Evolutionary conservation across 2,329 filamentous ascomycete genomes (phyloP).

Genomic region (Volutella citrinella): DNA sequence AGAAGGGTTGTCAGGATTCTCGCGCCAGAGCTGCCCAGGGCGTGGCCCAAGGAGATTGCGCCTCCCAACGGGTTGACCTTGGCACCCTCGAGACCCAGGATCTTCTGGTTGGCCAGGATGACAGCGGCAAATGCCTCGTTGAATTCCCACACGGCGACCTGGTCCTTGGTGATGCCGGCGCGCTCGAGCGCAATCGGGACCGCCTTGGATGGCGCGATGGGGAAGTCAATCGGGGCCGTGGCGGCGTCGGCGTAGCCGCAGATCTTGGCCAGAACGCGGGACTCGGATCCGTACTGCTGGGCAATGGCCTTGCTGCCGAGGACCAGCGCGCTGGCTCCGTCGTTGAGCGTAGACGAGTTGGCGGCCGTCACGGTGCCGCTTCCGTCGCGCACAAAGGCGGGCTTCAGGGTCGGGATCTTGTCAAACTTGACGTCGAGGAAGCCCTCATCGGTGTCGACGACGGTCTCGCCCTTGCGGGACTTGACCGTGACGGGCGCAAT

Average conservation of each 20-base stretch:
- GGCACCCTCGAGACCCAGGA: constrained; percentile 74
- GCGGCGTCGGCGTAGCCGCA: constrained; percentile 86
- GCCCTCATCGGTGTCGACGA: constrained; percentile 83
- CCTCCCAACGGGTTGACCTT: constrained; percentile 86
- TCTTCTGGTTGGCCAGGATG: constrained; percentile 92
- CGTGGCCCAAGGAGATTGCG: constrained; percentile 88
- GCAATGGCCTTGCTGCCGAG: constrained; percentile 79
- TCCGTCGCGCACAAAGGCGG: constrained; percentile 83
- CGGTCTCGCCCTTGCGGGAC: constrained; percentile 75
- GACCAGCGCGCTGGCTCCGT: constrained; percentile 88
- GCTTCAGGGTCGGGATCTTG: constrained; percentile 82
- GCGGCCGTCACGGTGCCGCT: constrained; percentile 90
- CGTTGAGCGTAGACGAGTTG: constrained; percentile 91
- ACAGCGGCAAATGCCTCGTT: constrained; percentile 97
- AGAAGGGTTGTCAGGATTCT: constrained; percentile 86
- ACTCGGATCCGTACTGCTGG: constrained; percentile 72
- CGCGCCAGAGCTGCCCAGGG: constrained; percentile 88
- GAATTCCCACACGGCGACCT: constrained; percentile 96
- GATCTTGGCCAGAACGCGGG: constrained; percentile 82
- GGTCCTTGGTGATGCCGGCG: constrained; percentile 85
- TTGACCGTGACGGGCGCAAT: constrained; percentile 85
- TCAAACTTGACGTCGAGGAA: constrained; percentile 84
- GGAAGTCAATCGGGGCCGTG: constrained; percentile 89
- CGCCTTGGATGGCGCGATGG: constrained; percentile 85
- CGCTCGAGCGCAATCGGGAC: constrained; percentile 86